phyloP scores from a whole-genome alignment of 495 filamentous ascomycete species.

The Entonaema liquescens region DNA sequence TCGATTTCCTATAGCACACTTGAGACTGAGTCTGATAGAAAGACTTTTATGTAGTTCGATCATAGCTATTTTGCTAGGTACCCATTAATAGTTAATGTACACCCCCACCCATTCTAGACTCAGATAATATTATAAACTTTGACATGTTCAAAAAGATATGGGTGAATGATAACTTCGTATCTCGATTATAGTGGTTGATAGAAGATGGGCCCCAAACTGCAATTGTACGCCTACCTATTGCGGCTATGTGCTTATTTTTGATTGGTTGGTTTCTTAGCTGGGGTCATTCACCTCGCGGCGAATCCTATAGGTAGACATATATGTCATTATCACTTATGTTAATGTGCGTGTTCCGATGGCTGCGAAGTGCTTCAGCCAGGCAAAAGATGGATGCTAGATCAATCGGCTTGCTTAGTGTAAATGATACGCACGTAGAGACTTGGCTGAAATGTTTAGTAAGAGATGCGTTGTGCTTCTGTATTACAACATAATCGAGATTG shows the following conservation, averaged over 20 bases:
- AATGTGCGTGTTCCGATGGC: too few species aligned
- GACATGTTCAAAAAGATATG: too few species aligned
- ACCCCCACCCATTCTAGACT: neutral
- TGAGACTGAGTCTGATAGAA: constrained; percentile 21
- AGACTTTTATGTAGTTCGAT: constrained; percentile 27
- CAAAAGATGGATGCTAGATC: neutral
- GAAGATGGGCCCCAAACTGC: neutral
- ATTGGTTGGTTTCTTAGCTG: constrained; percentile 16
- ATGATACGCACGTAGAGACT: neutral
- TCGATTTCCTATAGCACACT: constrained; percentile 38
- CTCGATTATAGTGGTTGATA: neutral
- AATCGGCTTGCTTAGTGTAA: neutral
- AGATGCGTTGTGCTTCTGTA: neutral
- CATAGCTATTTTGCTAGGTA: constrained; percentile 12
- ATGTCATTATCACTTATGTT: too few species aligned
- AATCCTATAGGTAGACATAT: neutral
- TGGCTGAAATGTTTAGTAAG: constrained; percentile 1
- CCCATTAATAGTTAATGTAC: constrained; percentile 31
- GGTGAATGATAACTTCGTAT: too few species aligned
- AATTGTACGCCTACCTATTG: constrained; percentile 19
- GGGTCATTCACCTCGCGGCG: neutral
- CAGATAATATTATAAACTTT: too few species aligned
- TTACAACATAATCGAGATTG: too few species aligned
- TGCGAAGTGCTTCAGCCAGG: too few species aligned
- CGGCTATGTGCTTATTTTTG: constrained; percentile 18